These are phyloP conservation scores for Talaromyces amestolkiae DNA, from an alignment of 2,329 filamentous ascomycete genomes.

Conservation along the genomic window DNA sequence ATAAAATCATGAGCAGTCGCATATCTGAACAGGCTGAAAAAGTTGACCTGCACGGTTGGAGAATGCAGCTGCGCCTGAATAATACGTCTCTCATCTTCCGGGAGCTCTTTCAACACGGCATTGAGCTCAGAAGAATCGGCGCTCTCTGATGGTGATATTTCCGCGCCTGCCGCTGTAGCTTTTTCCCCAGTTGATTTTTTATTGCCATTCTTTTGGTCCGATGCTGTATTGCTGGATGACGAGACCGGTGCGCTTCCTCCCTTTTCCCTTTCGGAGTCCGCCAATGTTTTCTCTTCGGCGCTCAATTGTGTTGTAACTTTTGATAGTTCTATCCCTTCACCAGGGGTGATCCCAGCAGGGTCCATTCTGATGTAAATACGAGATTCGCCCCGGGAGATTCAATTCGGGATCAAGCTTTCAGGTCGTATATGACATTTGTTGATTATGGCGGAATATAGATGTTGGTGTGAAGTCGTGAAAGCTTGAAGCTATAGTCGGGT, in stretches of 20 bases:
- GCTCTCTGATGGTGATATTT: conserved; percentile 30
- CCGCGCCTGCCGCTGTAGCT: neutral
- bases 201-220: neutral
- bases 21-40: conserved; percentile 67
- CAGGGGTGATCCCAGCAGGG: neutral
- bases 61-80: conserved; percentile 67
- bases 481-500: neutral
- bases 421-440: neutral
- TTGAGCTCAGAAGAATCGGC: conserved; percentile 43
- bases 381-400: neutral
- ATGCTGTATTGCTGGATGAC: neutral
- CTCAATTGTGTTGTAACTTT: neutral
- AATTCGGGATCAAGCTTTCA: neutral
- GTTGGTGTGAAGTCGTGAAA: neutral
- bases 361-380: neutral
- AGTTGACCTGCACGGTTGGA: conserved; percentile 62
- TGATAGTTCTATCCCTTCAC: neutral
- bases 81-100: conserved; percentile 63
- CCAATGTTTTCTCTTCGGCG: conserved; percentile 4
- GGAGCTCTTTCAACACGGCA: conserved; percentile 61
- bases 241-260: neutral
- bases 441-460: neutral
- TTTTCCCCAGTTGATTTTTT: conserved; percentile 19
- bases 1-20: conserved; percentile 63
- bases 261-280: neutral